Evolutionary conservation across 306 rosid genomes (phyloP).

Genomic region (Astragalus membranaceus): DNA sequence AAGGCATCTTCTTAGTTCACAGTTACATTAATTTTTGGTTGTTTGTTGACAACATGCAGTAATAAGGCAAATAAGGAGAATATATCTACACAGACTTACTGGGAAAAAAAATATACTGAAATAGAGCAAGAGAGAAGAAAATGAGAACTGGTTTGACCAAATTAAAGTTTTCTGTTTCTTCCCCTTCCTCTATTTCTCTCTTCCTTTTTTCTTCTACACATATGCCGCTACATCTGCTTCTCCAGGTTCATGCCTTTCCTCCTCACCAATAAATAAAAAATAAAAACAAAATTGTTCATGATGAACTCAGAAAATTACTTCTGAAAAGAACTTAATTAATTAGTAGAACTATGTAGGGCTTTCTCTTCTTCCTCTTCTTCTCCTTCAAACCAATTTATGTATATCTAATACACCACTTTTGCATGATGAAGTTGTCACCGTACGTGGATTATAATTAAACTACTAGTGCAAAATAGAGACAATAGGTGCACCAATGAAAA

Average conservation of each 20-base stretch:
- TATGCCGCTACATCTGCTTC: constrained; percentile 16
- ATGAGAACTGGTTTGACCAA: neutral
- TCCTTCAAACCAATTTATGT: constrained; percentile 18
- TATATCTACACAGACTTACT: neutral
- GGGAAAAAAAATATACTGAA: neutral
- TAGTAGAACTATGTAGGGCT: constrained; percentile 12
- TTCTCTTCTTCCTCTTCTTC: neutral
- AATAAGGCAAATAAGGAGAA: neutral
- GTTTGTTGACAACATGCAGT: neutral
- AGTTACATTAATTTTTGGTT: neutral
- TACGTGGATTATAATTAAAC: constrained; percentile 4
- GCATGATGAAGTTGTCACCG: constrained; percentile 22
- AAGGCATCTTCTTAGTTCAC: neutral
- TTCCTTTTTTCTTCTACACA: constrained; percentile 19
- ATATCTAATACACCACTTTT: constrained; percentile 15
- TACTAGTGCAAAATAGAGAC: constrained; percentile 23
- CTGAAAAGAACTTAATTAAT: constrained; percentile 3
- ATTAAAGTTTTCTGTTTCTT: constrained; percentile 21
- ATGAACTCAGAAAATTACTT: constrained; percentile 15
- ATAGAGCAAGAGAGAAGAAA: neutral
- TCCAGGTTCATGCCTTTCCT: neutral
- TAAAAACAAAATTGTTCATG: constrained; percentile 32
- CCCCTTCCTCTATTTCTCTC: constrained; percentile 1
- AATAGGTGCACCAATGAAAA: constrained; percentile 8
- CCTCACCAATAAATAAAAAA: constrained; percentile 29